Conservation (phyloP, 805 yeast genomes). For the Candida endomychidarum region DNA sequence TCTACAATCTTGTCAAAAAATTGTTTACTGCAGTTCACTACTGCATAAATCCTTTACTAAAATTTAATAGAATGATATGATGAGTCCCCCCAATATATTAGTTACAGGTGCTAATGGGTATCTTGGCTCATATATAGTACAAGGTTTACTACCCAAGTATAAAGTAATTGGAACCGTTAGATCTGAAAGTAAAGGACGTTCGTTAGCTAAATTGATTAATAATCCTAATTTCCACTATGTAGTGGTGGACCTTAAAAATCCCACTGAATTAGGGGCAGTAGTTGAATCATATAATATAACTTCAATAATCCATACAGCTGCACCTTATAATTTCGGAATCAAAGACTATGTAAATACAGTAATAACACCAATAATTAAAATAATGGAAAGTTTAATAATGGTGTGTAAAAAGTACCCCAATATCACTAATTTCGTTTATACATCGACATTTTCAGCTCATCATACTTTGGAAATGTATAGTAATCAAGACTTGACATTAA, state of each 20-base stretch:
- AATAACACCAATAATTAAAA: conserved; percentile 29
- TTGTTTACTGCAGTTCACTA: background rate
- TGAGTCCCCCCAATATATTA: conserved; percentile 7
- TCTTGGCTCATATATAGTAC: conserved; percentile 20
- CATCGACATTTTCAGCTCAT: conserved; percentile 43
- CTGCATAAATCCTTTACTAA: background rate
- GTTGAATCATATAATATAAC: conserved; percentile 24
- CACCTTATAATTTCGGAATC: conserved; percentile 24
- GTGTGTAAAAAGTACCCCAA: conserved; percentile 37
- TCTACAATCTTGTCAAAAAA: background rate
- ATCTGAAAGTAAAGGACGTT: conserved; percentile 41
- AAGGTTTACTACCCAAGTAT: conserved; percentile 3
- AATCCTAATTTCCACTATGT: conserved; percentile 20
- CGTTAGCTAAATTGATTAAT: background rate
- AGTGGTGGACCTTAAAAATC: conserved; percentile 19
- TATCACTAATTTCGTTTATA: conserved; percentile 49
- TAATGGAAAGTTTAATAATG: conserved; percentile 38
- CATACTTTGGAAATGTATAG: conserved; percentile 18
- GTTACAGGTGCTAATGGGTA: conserved; percentile 22
- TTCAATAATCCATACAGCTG: conserved; percentile 30
- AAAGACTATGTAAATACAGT: conserved; percentile 23
- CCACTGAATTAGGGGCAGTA: conserved; percentile 24
- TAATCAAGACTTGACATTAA: conserved; percentile 7
- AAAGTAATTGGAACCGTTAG: conserved; percentile 45
- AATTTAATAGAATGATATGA: conserved; percentile 5